These are phyloP conservation scores for Saccharomycopsis sp. DNA, from an alignment of 805 yeast species.

Conservation along the genomic window DNA sequence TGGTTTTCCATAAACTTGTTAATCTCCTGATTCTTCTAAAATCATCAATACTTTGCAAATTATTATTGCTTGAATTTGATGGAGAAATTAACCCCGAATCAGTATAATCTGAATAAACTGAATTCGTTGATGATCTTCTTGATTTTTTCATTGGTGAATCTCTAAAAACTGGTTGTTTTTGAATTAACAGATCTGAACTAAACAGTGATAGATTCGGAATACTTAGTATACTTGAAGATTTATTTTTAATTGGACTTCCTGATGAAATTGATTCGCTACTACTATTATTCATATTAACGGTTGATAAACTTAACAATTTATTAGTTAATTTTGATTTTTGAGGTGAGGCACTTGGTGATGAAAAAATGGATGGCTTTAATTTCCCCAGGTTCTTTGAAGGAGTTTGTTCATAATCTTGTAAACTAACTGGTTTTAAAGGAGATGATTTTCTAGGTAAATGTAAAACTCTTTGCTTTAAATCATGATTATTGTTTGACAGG, in stretches of 20 bases:
- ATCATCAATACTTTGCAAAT: not conserved
- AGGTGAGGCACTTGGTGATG: conserved; percentile 15
- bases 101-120: conserved; percentile 5
- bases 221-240: not conserved
- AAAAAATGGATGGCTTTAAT: conserved; percentile 8
- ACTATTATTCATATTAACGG: not conserved
- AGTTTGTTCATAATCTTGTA: not conserved
- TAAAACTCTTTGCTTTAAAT: conserved; percentile 3
- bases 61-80: not conserved
- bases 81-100: conserved; percentile 4
- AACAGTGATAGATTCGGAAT: conserved; percentile 7
- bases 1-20: conserved; percentile 1
- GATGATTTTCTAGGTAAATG: conserved; percentile 16
- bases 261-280: conserved; percentile 1
- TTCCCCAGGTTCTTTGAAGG: no score
- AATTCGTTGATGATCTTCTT: conserved; percentile 4
- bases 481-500: not conserved
- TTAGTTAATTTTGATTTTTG: conserved; percentile 12
- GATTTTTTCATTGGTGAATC: conserved; percentile 12
- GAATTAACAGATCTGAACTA: conserved; percentile 6
- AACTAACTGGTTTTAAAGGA: conserved; percentile 10
- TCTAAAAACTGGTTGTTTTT: conserved; percentile 6
- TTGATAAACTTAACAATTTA: conserved; percentile 1
- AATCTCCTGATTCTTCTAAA: conserved; percentile 4
- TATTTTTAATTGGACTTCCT: not conserved